These are phyloP conservation scores for Neurospora africana DNA, from an alignment of 495 filamentous ascomycete species.

Conservation along the genomic window DNA sequence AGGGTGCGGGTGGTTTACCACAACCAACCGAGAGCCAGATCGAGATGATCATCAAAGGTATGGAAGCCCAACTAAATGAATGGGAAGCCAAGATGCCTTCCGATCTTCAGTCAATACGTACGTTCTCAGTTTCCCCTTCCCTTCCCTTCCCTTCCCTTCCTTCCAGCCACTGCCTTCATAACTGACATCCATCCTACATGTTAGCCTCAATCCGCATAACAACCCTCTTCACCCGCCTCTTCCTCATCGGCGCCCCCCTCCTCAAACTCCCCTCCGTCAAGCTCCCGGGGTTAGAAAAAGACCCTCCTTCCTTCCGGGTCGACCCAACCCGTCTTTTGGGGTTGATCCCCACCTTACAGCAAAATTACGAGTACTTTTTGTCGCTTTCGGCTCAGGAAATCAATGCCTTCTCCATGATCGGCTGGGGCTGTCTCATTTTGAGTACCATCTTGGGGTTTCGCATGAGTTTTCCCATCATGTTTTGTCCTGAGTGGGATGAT, in stretches of 20 bases:
- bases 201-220: constrained; percentile 24
- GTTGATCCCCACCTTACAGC: constrained; percentile 11
- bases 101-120: constrained; percentile 11
- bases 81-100: constrained; percentile 27
- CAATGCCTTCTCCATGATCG: constrained; percentile 21
- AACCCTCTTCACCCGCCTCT: constrained; percentile 24
- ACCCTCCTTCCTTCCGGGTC: constrained; percentile 2
- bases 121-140: neutral
- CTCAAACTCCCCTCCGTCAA: constrained; percentile 16
- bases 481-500: constrained; percentile 30
- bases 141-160: neutral
- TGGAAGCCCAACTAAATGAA: constrained; percentile 30
- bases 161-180: neutral
- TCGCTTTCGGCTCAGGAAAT: constrained; percentile 13
- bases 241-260: constrained; percentile 26
- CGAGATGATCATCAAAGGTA: constrained; percentile 28
- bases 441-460: constrained; percentile 30
- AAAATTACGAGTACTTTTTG: constrained; percentile 21
- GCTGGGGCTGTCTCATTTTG: constrained; percentile 27
- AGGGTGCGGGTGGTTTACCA: constrained; percentile 1
- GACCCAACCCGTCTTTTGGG: constrained; percentile 6
- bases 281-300: neutral
- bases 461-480: constrained; percentile 27
- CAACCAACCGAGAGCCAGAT: constrained; percentile 27
- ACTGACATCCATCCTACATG: neutral